A percentile compares a stretch with the other conserved stretches of the same genome.
These are phyloP conservation scores for Populus tomentosa DNA, from an alignment of 441 rosid species.

Conservation along the genomic window DNA sequence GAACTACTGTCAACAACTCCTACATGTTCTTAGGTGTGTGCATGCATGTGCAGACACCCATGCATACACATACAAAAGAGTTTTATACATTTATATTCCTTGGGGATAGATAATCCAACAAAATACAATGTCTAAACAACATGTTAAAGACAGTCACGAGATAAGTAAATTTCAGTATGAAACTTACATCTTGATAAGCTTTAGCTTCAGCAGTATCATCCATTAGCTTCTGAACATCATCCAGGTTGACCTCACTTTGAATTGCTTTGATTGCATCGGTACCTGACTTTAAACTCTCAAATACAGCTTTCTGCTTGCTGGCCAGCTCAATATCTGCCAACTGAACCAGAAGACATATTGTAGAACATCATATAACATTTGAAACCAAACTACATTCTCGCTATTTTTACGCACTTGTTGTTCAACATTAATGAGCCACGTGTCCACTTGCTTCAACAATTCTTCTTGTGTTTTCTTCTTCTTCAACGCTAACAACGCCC, in stretches of 20 bases:
- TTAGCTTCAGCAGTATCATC: slow-evolving; percentile 91
- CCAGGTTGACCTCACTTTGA: slow-evolving; percentile 78
- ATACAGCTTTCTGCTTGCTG: slow-evolving; percentile 90
- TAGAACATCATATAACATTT: neutral
- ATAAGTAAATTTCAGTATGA: slow-evolving; percentile 5
- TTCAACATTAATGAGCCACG: slow-evolving; percentile 93
- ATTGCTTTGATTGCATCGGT: slow-evolving; percentile 72
- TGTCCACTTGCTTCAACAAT: slow-evolving; percentile 79
- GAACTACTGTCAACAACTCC: neutral
- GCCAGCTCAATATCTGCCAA: slow-evolving; percentile 89
- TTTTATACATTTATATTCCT: neutral
- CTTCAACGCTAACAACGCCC: slow-evolving; percentile 85
- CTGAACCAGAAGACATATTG: slow-evolving; percentile 30
- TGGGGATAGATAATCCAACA: neutral
- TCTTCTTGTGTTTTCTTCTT: slow-evolving; percentile 88
- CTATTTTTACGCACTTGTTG: slow-evolving; percentile 56
- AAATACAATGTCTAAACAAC: neutral
- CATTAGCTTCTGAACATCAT: slow-evolving; percentile 91
- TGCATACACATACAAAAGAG: neutral
- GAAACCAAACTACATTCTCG: neutral
- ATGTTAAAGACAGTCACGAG: neutral
- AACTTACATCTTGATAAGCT: slow-evolving; percentile 93
- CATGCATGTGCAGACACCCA: neutral
- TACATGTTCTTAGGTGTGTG: neutral
- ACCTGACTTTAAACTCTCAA: slow-evolving; percentile 86